Evolutionary conservation across 176 grass and related monocot species (phyloP).

Genomic region (Lolium perenne): DNA sequence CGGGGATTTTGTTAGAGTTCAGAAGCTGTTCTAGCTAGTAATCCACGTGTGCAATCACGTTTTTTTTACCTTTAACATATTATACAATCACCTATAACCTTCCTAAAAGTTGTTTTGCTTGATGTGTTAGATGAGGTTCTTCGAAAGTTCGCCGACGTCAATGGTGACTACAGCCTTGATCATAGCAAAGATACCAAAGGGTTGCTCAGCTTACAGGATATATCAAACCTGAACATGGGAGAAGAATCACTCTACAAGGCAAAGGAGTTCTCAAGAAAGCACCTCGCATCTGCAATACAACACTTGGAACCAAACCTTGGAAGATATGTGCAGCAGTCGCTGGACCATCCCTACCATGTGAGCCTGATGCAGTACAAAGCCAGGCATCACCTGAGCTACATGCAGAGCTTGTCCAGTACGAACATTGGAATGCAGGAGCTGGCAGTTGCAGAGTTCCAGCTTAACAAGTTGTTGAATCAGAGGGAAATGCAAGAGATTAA

Average conservation of each 20-base stretch:
- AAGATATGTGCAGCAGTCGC: constrained; percentile 47
- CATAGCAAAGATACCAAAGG: constrained; percentile 45
- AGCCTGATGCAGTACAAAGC: constrained; percentile 65
- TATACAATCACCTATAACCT: neutral
- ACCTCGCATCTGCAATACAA: constrained; percentile 41
- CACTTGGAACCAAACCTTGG: constrained; percentile 34
- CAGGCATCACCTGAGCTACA: constrained; percentile 53
- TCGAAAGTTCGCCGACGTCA: neutral
- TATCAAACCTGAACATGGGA: constrained; percentile 64
- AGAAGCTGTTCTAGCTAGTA: neutral
- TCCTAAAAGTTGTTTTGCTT: neutral
- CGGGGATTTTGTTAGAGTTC: neutral
- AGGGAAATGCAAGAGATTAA: constrained; percentile 54
- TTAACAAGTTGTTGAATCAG: constrained; percentile 54
- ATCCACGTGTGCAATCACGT: neutral
- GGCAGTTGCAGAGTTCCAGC: constrained; percentile 53
- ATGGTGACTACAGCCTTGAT: constrained; percentile 35
- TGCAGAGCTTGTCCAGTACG: neutral
- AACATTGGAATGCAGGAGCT: constrained; percentile 47
- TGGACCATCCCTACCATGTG: constrained; percentile 70
- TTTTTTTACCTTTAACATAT: neutral
- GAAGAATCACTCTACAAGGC: constrained; percentile 57
- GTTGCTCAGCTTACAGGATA: constrained; percentile 60
- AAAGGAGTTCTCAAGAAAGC: constrained; percentile 61
- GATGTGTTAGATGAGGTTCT: constrained; percentile 42